A percentile compares a stretch with the other conserved stretches of the same genome.
These are phyloP conservation scores for Diaporthe sp. DNA, from an alignment of 2,329 filamentous ascomycete species.

Conservation along the genomic window DNA sequence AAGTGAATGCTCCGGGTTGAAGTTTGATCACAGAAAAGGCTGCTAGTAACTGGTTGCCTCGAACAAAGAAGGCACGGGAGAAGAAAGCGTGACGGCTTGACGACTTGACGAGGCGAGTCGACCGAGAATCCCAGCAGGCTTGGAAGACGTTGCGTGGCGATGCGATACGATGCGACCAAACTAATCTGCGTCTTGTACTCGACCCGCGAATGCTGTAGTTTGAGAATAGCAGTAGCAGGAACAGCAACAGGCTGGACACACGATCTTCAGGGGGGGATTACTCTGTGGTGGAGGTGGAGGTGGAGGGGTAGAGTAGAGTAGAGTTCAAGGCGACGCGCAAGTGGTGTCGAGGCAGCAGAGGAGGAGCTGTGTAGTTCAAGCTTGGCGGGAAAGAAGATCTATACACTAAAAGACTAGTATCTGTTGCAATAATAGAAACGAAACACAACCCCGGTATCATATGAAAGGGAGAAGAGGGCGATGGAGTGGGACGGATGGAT, in stretches of 20 bases:
- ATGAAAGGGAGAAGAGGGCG: constrained; percentile 7
- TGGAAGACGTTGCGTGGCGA: background rate
- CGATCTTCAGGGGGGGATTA: constrained; percentile 1
- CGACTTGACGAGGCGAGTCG: background rate
- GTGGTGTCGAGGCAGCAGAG: constrained; percentile 22
- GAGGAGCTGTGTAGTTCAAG: constrained; percentile 10
- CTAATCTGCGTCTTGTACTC: constrained; percentile 9
- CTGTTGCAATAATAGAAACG: constrained; percentile 35
- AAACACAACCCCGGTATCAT: constrained; percentile 29
- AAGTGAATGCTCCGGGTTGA: too few species aligned
- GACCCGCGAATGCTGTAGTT: background rate
- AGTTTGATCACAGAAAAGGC: background rate
- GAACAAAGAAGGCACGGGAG: constrained; percentile 14
- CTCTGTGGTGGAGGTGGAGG: background rate
- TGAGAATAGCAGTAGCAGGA: background rate
- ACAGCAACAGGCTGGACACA: background rate
- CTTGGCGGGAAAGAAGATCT: constrained; percentile 16
- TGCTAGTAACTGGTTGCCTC: background rate
- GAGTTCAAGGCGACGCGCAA: constrained; percentile 45
- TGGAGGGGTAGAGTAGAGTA: constrained; percentile 5
- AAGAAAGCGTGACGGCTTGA: background rate
- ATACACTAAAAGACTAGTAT: constrained; percentile 31
- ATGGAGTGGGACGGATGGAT: constrained; percentile 14
- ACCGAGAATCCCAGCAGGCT: background rate
- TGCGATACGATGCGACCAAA: background rate